phyloP scores from a whole-genome alignment of 306 rosid genomes.

The Amphicarpaea edgeworthii region DNA sequence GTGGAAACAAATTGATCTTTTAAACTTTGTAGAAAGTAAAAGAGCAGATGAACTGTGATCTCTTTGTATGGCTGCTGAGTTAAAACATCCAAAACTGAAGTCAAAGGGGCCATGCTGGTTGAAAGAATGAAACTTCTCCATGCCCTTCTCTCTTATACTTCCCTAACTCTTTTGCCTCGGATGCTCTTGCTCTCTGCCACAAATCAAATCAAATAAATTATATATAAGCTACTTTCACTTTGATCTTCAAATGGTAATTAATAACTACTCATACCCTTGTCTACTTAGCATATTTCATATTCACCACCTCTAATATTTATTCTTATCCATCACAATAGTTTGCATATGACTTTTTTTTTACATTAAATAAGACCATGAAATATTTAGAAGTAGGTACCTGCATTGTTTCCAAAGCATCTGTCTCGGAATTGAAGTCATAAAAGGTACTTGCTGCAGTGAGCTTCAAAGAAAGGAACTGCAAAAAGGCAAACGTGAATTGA shows the following conservation, averaged over 20 bases:
- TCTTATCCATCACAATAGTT: slow-evolving; percentile 39
- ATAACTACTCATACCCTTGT: slow-evolving; percentile 25
- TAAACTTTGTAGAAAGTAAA: slow-evolving; percentile 20
- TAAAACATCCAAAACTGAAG: slow-evolving; percentile 62
- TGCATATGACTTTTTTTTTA: neutral
- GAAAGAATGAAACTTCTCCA: slow-evolving; percentile 73
- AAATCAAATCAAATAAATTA: slow-evolving; percentile 22
- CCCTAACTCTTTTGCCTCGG: slow-evolving; percentile 74
- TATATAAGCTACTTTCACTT: slow-evolving; percentile 29
- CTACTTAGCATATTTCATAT: neutral
- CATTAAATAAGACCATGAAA: slow-evolving; percentile 18
- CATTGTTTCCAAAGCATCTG: slow-evolving; percentile 72
- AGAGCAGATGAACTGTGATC: slow-evolving; percentile 51
- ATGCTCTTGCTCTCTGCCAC: slow-evolving; percentile 78
- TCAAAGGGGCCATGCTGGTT: slow-evolving; percentile 84
- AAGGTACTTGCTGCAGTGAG: slow-evolving; percentile 85
- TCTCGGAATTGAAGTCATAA: slow-evolving; percentile 83
- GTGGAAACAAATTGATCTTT: slow-evolving; percentile 60
- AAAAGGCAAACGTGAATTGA: slow-evolving; percentile 27
- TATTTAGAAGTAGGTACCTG: slow-evolving; percentile 58
- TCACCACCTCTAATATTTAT: slow-evolving; percentile 9
- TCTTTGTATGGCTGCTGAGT: slow-evolving; percentile 54
- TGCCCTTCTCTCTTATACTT: slow-evolving; percentile 70
- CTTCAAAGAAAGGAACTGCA: slow-evolving; percentile 95
- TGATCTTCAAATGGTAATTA: slow-evolving; percentile 21